Conservation (phyloP, 768 basidiomycete species). For the Boletus barrowsii region DNA sequence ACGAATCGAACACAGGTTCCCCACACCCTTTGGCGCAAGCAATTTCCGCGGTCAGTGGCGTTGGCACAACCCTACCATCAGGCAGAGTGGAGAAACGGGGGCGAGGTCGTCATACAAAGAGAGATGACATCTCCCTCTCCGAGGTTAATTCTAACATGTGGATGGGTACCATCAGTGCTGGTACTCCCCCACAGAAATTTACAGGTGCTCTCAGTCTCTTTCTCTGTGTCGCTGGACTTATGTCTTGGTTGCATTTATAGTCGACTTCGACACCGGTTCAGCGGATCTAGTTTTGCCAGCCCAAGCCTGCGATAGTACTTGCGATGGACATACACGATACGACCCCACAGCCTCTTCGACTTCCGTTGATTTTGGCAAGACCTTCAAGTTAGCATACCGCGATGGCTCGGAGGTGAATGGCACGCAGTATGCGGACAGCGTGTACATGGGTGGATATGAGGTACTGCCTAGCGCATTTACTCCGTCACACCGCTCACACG, state of each 20-base stretch:
- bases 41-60: slow-evolving; percentile 7
- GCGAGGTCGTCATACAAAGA: slow-evolving; percentile 20
- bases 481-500: slow-evolving; percentile 1
- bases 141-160: slow-evolving; percentile 41
- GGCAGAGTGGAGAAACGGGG: slow-evolving; percentile 8
- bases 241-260: slow-evolving; percentile 20
- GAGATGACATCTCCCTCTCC: slow-evolving; percentile 33
- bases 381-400: slow-evolving; percentile 35
- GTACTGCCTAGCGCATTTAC: slow-evolving; percentile 20
- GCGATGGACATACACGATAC: slow-evolving; percentile 33
- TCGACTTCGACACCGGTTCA: slow-evolving; percentile 55
- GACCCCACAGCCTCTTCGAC: slow-evolving; percentile 30
- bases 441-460: slow-evolving; percentile 38
- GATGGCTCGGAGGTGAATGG: slow-evolving; percentile 40
- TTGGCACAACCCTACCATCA: background rate
- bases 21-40: slow-evolving; percentile 32
- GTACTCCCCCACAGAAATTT: slow-evolving; percentile 44
- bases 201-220: slow-evolving; percentile 31
- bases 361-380: slow-evolving; percentile 21
- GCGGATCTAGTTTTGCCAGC: slow-evolving; percentile 46
- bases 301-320: slow-evolving; percentile 26
- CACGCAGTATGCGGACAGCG: slow-evolving; percentile 41
- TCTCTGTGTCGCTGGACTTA: background rate
- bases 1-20: slow-evolving; percentile 42
- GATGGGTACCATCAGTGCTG: slow-evolving; percentile 45